Conservation (phyloP, 2,329 filamentous ascomycete species). For the Ophiostoma australiae region DNA sequence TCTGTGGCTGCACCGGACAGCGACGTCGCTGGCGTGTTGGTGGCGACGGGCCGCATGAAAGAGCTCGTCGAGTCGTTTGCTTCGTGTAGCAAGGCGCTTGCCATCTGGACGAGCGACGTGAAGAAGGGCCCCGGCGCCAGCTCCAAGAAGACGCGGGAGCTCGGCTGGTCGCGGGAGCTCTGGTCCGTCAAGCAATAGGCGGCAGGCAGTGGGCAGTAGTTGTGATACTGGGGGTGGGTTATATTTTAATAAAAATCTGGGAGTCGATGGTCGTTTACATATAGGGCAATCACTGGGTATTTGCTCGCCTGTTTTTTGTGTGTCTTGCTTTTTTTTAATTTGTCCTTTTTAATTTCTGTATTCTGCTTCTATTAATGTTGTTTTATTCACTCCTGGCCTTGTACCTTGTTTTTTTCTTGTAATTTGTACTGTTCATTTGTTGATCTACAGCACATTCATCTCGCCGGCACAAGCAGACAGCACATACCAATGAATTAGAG, state of each 20-base stretch:
- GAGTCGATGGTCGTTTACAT: not conserved
- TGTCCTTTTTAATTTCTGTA: not conserved
- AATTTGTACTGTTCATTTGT: not conserved
- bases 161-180: conserved; percentile 59
- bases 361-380: not conserved
- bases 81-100: conserved; percentile 66
- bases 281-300: not conserved
- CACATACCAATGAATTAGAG: not conserved
- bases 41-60: conserved; percentile 61
- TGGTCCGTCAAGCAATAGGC: conserved; percentile 51
- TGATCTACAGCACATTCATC: not conserved
- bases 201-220: not conserved
- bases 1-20: conserved; percentile 66
- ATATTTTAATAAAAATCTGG: not conserved
- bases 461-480: not conserved
- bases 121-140: conserved; percentile 47
- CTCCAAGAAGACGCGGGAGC: conserved; percentile 57
- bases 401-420: not conserved
- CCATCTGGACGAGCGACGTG: conserved; percentile 48
- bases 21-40: conserved; percentile 61
- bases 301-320: not conserved
- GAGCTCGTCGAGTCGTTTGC: conserved; percentile 75
- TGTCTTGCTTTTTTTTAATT: not conserved
- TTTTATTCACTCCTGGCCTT: not conserved
- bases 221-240: not conserved